These are phyloP conservation scores for Sequoia sempervirens DNA, from an alignment of 75 land plant species.

Conservation along the genomic window DNA sequence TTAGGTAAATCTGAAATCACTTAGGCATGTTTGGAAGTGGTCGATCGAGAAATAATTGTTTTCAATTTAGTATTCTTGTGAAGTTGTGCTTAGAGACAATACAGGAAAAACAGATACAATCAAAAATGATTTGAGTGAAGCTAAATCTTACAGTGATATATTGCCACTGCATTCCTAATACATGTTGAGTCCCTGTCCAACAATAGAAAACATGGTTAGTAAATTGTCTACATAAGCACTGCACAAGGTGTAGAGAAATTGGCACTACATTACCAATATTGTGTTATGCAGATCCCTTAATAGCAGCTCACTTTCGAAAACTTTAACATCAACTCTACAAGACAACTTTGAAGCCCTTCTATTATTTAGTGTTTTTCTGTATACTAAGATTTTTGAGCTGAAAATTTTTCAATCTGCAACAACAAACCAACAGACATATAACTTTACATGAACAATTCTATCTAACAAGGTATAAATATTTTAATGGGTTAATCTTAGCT, in stretches of 20 bases:
- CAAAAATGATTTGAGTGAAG: too few relatives aligned
- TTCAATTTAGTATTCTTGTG: too few relatives aligned
- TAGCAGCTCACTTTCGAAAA: constrained; percentile 68
- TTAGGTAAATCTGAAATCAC: too few relatives aligned
- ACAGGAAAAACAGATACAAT: too few relatives aligned
- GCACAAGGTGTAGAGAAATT: background rate
- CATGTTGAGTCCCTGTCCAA: background rate
- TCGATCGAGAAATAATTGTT: too few relatives aligned
- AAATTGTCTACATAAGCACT: background rate
- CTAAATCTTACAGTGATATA: constrained; percentile 13
- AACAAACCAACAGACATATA: background rate
- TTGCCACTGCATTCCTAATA: constrained; percentile 88
- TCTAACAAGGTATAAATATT: background rate
- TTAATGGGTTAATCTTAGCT: background rate
- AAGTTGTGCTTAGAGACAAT: too few relatives aligned
- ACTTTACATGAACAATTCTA: background rate
- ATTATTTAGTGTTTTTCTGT: constrained; percentile 35
- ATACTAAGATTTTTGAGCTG: constrained; percentile 27
- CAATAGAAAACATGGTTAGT: background rate
- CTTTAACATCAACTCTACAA: constrained; percentile 59
- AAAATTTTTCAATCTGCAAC: constrained; percentile 32
- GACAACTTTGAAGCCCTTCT: constrained; percentile 37
- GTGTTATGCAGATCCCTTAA: constrained; percentile 85
- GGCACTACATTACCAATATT: constrained; percentile 52
- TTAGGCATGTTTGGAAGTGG: too few relatives aligned